Percentiles rank a stretch among this genome's conserved stretches.
Conservation (phyloP, 116 monocot species). For the Dioscorea cayenensis region DNA sequence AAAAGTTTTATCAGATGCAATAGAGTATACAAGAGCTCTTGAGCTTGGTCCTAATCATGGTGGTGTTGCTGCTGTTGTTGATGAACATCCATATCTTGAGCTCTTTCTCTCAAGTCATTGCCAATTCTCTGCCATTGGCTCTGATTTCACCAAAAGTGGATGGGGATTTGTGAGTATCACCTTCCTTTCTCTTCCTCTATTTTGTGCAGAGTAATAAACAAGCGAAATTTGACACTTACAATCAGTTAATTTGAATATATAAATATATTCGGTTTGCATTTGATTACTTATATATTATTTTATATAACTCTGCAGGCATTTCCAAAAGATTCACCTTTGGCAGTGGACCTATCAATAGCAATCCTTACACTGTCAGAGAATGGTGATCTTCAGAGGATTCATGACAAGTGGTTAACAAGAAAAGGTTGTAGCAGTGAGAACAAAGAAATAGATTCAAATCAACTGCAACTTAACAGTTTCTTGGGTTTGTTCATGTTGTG, state of each 20-base stretch:
- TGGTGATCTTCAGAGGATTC: constrained; percentile 62
- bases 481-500: constrained; percentile 52
- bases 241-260: too few relatives aligned
- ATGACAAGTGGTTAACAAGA: constrained; percentile 51
- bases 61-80: constrained; percentile 6
- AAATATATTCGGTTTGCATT: too few relatives aligned
- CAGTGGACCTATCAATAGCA: constrained; percentile 57
- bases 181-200: too few relatives aligned
- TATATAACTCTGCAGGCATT: constrained; percentile 28
- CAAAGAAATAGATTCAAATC: constrained; percentile 26
- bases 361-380: constrained; percentile 60
- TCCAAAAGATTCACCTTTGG: constrained; percentile 48
- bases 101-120: not conserved
- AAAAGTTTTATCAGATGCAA: not conserved
- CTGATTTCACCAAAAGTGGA: constrained; percentile 4
- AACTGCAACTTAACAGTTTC: constrained; percentile 49
- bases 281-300: too few relatives aligned
- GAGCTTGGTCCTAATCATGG: constrained; percentile 4
- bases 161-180: constrained; percentile 7
- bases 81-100: constrained; percentile 2
- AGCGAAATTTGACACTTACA: too few relatives aligned
- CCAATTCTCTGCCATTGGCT: not conserved
- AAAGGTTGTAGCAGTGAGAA: constrained; percentile 23
- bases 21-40: not conserved
- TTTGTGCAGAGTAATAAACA: too few relatives aligned